phyloP scores from a whole-genome alignment of 1,139 yeast genomes.

The Lodderomyces parapsilosis region DNA sequence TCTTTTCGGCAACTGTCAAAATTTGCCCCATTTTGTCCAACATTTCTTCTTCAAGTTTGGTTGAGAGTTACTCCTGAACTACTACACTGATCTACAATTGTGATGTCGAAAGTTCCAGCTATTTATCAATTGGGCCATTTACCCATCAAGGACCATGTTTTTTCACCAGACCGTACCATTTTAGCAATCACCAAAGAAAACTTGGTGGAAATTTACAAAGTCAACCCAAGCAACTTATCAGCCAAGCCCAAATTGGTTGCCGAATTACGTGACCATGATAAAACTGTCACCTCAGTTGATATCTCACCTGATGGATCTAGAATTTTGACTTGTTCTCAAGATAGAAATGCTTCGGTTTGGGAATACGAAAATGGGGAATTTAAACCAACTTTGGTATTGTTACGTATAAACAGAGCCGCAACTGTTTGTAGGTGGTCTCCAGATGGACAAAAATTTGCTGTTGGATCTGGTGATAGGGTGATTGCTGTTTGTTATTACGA shows the following conservation, averaged over 20 bases:
- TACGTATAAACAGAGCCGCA: conserved; percentile 93
- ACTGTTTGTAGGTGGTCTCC: conserved; percentile 95
- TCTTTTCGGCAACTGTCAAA: neutral
- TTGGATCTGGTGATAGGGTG: conserved; percentile 91
- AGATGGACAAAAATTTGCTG: conserved; percentile 89
- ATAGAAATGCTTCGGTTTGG: conserved; percentile 97
- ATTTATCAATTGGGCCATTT: conserved; percentile 71
- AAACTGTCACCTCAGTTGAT: conserved; percentile 92
- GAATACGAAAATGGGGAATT: conserved; percentile 54
- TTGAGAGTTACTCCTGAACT: conserved; percentile 36
- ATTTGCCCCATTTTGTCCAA: neutral
- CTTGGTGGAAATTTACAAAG: conserved; percentile 70
- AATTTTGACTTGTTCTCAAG: conserved; percentile 96
- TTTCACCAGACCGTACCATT: conserved; percentile 63
- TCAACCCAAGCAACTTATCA: conserved; percentile 33
- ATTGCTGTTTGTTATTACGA: conserved; percentile 97
- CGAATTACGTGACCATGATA: conserved; percentile 81
- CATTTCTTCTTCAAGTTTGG: conserved; percentile 17
- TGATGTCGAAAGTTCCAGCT: conserved; percentile 29
- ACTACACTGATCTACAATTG: neutral
- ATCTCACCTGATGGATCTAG: conserved; percentile 78
- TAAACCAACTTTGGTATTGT: conserved; percentile 88
- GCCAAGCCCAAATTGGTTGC: conserved; percentile 55
- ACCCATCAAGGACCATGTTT: conserved; percentile 90
- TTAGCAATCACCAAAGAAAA: conserved; percentile 83